Percentiles rank a stretch among this genome's conserved stretches.
These are phyloP conservation scores for Rhodotorula diobovata DNA, from an alignment of 768 basidiomycete genomes.

Conservation along the genomic window DNA sequence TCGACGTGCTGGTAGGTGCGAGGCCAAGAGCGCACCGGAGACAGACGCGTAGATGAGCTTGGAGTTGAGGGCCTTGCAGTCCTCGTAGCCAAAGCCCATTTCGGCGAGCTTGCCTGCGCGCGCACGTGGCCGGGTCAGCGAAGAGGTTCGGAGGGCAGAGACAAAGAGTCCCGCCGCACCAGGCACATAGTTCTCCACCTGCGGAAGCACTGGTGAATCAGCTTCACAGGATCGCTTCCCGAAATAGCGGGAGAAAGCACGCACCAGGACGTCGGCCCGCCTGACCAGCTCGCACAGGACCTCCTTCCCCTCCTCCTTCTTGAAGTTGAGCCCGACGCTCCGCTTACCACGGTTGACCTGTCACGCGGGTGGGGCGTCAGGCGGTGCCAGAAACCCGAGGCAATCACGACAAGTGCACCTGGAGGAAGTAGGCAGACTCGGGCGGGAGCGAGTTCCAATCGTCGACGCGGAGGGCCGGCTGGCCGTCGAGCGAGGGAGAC, in stretches of 20 bases:
- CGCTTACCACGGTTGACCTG: constrained; percentile 77
- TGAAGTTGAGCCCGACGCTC: constrained; percentile 84
- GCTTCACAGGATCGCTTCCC: neutral
- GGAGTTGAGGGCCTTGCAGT: constrained; percentile 71
- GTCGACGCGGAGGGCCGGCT: constrained; percentile 53
- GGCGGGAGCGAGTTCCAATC: constrained; percentile 60
- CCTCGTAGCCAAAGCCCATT: constrained; percentile 80
- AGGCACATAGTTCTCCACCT: constrained; percentile 41
- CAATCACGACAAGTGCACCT: too few species aligned
- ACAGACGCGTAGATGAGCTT: constrained; percentile 81
- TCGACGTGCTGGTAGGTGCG: too few species aligned
- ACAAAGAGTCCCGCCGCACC: neutral
- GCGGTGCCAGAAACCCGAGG: too few species aligned
- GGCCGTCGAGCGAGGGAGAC: constrained; percentile 48
- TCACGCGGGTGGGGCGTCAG: too few species aligned
- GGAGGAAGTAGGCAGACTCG: constrained; percentile 88
- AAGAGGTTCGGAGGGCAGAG: too few species aligned
- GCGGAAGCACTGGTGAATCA: neutral
- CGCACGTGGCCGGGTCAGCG: neutral
- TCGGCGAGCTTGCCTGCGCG: constrained; percentile 64
- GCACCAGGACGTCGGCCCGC: constrained; percentile 72
- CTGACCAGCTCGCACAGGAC: constrained; percentile 67
- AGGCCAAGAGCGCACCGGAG: constrained; percentile 57
- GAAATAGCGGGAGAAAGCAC: neutral
- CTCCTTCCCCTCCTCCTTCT: constrained; percentile 67